These are phyloP conservation scores for Saccharum spontaneum DNA, from an alignment of 176 grass and related monocot species.

Conservation along the genomic window DNA sequence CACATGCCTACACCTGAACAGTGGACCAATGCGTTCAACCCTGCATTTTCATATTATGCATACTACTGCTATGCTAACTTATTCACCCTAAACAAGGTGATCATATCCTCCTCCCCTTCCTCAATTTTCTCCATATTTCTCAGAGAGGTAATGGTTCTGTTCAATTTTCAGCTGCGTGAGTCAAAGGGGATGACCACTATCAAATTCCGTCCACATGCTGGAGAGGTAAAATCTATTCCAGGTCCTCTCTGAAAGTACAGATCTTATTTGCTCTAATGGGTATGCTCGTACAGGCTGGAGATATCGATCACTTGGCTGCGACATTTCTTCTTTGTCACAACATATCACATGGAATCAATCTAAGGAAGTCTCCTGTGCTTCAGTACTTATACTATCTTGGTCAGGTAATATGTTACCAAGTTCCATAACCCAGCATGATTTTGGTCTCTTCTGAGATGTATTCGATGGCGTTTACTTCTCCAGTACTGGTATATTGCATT, in stretches of 20 bases:
- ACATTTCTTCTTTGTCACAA: conserved; percentile 89
- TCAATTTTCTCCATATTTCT: conserved; percentile 26
- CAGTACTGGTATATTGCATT: neutral
- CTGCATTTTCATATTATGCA: conserved; percentile 97
- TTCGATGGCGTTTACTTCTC: neutral
- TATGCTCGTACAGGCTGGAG: conserved; percentile 68
- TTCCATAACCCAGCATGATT: conserved; percentile 12
- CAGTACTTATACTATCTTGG: conserved; percentile 96
- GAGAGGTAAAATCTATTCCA: conserved; percentile 64
- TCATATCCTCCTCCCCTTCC: neutral
- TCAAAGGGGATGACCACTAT: conserved; percentile 98
- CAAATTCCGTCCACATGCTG: conserved; percentile 96
- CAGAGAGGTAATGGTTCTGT: conserved; percentile 24
- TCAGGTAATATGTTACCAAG: conserved; percentile 56
- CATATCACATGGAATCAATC: conserved; percentile 94
- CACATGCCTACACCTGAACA: conserved; percentile 95
- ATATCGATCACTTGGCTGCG: conserved; percentile 86
- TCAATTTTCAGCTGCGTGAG: conserved; percentile 77
- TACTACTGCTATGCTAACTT: conserved; percentile 99
- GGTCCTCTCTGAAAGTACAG: conserved; percentile 13
- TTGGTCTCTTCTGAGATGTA: neutral
- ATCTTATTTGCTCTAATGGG: conserved; percentile 33
- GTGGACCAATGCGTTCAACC: conserved; percentile 98
- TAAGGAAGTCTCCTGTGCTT: conserved; percentile 97
- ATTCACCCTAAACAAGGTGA: conserved; percentile 92